A percentile compares a stretch with the other conserved stretches of the same genome.
phyloP scores from a whole-genome alignment of 805 yeast genomes.

The Zygotorulaspora sp. region DNA sequence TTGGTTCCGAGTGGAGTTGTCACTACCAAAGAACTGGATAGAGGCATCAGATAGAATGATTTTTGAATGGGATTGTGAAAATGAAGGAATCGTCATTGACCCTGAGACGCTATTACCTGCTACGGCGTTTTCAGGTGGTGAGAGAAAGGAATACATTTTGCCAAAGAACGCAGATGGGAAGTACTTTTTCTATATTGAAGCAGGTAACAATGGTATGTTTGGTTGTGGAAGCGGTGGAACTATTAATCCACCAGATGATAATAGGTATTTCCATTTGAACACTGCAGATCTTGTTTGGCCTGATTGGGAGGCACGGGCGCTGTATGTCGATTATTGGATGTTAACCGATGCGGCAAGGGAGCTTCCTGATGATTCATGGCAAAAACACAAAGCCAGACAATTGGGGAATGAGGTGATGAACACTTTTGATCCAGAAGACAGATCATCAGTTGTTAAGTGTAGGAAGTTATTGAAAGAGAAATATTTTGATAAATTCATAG shows the following conservation, averaged over 20 bases:
- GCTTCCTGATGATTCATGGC: constrained; percentile 68
- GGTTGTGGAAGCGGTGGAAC: constrained; percentile 62
- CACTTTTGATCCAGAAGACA: constrained; percentile 68
- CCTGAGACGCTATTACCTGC: constrained; percentile 55
- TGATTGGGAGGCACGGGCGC: constrained; percentile 70
- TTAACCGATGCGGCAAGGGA: constrained; percentile 90
- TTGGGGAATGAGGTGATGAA: constrained; percentile 82
- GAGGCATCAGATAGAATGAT: constrained; percentile 48
- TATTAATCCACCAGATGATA: constrained; percentile 66
- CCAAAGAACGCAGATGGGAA: constrained; percentile 50
- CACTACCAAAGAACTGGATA: constrained; percentile 54
- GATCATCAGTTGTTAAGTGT: constrained; percentile 52
- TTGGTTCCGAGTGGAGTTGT: constrained; percentile 73
- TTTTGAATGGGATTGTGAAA: constrained; percentile 79
- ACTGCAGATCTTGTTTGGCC: constrained; percentile 79
- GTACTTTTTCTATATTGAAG: constrained; percentile 75
- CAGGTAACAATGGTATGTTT: constrained; percentile 93
- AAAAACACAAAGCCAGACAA: constrained; percentile 75
- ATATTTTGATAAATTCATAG: constrained; percentile 61
- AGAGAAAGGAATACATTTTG: constrained; percentile 66
- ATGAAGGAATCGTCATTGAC: constrained; percentile 79
- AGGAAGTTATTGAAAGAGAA: constrained; percentile 55
- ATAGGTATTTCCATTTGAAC: constrained; percentile 62
- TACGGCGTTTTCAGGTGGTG: constrained; percentile 86
- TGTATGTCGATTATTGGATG: constrained; percentile 80